phyloP scores from a whole-genome alignment of 768 basidiomycete species.

The Lactarius evosmus region DNA sequence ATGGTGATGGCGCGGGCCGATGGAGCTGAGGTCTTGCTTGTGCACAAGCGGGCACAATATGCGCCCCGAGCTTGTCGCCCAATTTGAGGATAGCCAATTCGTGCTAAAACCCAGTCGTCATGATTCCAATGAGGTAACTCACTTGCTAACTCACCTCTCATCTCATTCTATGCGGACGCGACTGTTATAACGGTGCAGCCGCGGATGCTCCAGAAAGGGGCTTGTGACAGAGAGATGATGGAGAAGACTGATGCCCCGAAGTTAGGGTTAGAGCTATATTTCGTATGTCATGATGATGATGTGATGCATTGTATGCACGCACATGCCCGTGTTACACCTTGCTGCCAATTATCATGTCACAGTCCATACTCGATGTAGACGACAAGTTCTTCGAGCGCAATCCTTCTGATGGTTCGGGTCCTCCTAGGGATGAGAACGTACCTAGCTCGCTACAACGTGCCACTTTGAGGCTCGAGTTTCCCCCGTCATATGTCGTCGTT shows the following conservation, averaged over 20 bases:
- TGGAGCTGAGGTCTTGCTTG: not conserved
- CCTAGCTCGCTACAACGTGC: conserved; percentile 46
- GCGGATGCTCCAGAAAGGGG: not conserved
- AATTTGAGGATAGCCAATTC: not conserved
- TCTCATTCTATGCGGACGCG: not conserved
- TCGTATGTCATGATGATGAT: no score
- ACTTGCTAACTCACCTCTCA: not conserved
- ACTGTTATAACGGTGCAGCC: not conserved
- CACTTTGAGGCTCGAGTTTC: conserved; percentile 61
- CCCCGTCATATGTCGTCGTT: conserved; percentile 81
- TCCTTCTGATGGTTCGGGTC: conserved; percentile 17
- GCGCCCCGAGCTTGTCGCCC: not conserved
- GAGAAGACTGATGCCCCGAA: not conserved
- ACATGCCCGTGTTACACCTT: not conserved
- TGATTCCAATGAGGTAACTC: not conserved
- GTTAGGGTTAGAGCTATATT: not conserved
- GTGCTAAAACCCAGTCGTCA: not conserved
- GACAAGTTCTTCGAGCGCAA: not conserved
- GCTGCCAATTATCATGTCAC: conserved; percentile 1
- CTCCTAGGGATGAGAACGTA: not conserved
- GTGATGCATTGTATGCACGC: no score
- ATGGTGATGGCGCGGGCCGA: conserved; percentile 3
- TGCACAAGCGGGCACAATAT: not conserved
- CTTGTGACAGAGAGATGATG: not conserved
- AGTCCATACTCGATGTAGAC: conserved; percentile 2